Conservation (phyloP, 1,284 basidiomycete genomes). For the Heterobasidion parviporum region DNA sequence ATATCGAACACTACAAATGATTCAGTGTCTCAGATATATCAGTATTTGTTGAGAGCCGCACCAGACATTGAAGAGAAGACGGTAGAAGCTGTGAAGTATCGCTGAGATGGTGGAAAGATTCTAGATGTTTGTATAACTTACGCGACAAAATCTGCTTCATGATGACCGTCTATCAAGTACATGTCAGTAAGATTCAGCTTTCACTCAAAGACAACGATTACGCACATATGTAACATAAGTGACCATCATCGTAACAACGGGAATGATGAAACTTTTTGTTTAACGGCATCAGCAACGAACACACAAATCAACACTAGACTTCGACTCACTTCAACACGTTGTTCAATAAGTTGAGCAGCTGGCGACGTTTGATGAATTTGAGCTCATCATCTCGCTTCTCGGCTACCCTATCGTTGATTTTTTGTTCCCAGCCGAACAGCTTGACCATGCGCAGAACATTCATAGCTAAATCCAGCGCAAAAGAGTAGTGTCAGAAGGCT, state of each 20-base stretch:
- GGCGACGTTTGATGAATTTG: constrained; percentile 31
- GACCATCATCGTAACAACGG: constrained; percentile 56
- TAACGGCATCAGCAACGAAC: constrained; percentile 2
- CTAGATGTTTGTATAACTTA: constrained; percentile 5
- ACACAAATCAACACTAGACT: constrained; percentile 7
- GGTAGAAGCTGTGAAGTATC: constrained; percentile 19
- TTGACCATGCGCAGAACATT: constrained; percentile 46
- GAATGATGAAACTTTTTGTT: constrained; percentile 46
- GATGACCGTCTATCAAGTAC: constrained; percentile 21
- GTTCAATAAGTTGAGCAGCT: constrained; percentile 29
- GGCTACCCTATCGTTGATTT: constrained; percentile 34
- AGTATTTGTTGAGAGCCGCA: background rate
- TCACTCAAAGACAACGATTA: background rate
- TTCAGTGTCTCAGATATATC: background rate
- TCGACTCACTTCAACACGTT: constrained; percentile 27
- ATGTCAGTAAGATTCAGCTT: no score
- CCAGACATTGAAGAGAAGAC: constrained; percentile 33
- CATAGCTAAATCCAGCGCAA: constrained; percentile 18
- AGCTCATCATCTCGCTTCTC: constrained; percentile 52
- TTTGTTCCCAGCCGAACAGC: constrained; percentile 52
- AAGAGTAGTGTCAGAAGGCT: background rate
- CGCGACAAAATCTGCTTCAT: constrained; percentile 24
- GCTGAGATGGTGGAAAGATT: constrained; percentile 14
- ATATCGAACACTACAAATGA: constrained; percentile 25
- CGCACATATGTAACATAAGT: constrained; percentile 54